Evolutionary conservation across 2,329 filamentous ascomycete species (phyloP).

Genomic region (Huntiella moniliformis): DNA sequence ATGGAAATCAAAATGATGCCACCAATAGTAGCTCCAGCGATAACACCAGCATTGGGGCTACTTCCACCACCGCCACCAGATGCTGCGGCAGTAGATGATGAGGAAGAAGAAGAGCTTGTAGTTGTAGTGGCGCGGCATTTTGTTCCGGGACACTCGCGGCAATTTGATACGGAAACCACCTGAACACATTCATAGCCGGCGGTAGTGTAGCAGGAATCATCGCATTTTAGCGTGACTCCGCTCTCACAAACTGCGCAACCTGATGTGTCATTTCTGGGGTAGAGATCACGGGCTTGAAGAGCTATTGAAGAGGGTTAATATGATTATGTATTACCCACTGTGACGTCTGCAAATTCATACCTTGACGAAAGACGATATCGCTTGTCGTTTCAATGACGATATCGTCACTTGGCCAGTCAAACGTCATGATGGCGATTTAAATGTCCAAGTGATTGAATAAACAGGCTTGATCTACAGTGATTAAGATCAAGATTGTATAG

Average conservation of each 20-base stretch:
- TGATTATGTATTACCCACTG: not conserved
- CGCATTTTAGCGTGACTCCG: slow-evolving; percentile 12
- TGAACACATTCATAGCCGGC: slow-evolving; percentile 13
- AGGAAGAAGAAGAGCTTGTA: not conserved
- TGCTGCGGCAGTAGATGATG: slow-evolving; percentile 9
- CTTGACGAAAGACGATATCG: slow-evolving; percentile 12
- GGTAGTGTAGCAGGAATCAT: slow-evolving; percentile 11
- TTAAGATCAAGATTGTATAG: not conserved
- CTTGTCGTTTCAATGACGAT: slow-evolving; percentile 13
- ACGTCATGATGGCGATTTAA: slow-evolving; percentile 4
- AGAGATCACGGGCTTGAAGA: slow-evolving; percentile 12
- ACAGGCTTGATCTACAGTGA: not conserved
- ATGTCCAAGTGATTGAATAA: not conserved
- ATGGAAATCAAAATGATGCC: slow-evolving; percentile 60
- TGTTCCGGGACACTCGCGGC: slow-evolving; percentile 12
- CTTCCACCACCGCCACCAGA: slow-evolving; percentile 15
- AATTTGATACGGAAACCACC: slow-evolving; percentile 13
- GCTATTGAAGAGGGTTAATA: slow-evolving; percentile 1
- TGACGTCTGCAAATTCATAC: slow-evolving; percentile 2
- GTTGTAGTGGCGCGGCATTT: slow-evolving; percentile 10
- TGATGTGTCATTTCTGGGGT: slow-evolving; percentile 11
- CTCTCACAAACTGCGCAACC: slow-evolving; percentile 12
- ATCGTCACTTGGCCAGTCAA: slow-evolving; percentile 5
- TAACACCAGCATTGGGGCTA: slow-evolving; percentile 58
- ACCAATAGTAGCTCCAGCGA: slow-evolving; percentile 80